Percentiles rank a stretch among this genome's conserved stretches.
Evolutionary conservation across 768 basidiomycete species (phyloP).

Genomic region (Lactarius deliciosus): DNA sequence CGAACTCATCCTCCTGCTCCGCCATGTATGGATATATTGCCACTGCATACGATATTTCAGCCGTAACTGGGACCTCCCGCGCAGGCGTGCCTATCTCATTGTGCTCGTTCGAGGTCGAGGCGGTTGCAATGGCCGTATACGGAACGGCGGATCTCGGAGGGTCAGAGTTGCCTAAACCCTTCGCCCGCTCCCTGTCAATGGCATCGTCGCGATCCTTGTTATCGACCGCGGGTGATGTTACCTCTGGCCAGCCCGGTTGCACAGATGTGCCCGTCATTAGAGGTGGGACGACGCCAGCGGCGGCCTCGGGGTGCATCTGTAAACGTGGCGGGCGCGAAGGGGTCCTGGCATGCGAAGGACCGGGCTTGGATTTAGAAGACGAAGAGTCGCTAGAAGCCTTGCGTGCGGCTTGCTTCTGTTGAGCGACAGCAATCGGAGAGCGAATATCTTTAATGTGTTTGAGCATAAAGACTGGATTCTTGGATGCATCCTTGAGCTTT

Average conservation of each 20-base stretch:
- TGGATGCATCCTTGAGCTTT: slow-evolving; percentile 93
- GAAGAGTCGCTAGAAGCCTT: slow-evolving; percentile 55
- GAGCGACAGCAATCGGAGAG: slow-evolving; percentile 94
- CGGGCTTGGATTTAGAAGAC: slow-evolving; percentile 31
- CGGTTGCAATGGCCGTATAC: slow-evolving; percentile 30
- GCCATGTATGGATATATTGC: slow-evolving; percentile 99
- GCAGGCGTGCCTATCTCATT: slow-evolving; percentile 31
- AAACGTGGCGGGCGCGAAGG: slow-evolving; percentile 61
- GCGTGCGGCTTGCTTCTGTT: slow-evolving; percentile 90
- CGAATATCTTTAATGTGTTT: slow-evolving; percentile 96
- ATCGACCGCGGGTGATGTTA: slow-evolving; percentile 58
- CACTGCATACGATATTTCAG: slow-evolving; percentile 86
- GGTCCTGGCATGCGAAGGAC: slow-evolving; percentile 40
- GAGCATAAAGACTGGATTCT: slow-evolving; percentile 99
- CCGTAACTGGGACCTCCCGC: slow-evolving; percentile 37
- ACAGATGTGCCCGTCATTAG: slow-evolving; percentile 54
- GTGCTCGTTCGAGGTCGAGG: slow-evolving; percentile 29
- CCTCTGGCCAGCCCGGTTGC: slow-evolving; percentile 76
- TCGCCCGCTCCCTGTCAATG: slow-evolving; percentile 30
- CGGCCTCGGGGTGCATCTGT: slow-evolving; percentile 61
- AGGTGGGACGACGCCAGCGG: slow-evolving; percentile 44
- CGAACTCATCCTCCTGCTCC: slow-evolving; percentile 97
- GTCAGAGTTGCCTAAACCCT: slow-evolving; percentile 15
- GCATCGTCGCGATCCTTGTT: slow-evolving; percentile 46
- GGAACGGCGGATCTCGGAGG: slow-evolving; percentile 41